Base-by-base conservation (phyloP, 164 flowering plant species). In the Umbilicus rupestris region DNA sequence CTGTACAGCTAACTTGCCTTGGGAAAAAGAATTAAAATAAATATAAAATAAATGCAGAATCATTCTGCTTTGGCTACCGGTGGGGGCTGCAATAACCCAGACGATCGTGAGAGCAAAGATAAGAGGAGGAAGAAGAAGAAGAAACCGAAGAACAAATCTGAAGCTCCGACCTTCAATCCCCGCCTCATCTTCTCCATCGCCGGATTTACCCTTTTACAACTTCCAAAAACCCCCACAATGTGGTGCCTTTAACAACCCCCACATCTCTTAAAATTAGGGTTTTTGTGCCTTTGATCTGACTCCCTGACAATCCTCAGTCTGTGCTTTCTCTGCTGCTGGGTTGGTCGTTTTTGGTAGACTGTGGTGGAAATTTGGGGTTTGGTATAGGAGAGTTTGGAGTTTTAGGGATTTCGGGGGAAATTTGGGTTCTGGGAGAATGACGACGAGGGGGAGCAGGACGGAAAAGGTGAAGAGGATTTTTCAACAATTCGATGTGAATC, bases 391-490 rank as follows among this genome's bases (percentile, higher is more conserved):
- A 50, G 60, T 11, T 55, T 55, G 1, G 7, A 55, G 3, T 30
- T 55, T 55, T 28, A 7, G 7, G 60, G 33, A 1, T 55, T 55
- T 8, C 9, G 10, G 24, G 20, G 1, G 24, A 7, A 47, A 19
- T 47, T 47, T 47, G 49, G 17, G 5, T n/a, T n/a, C 5, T n/a
- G 3, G 24, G 10, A 22, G 31, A 24, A 55, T 55, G 60, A 72
- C 85, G 68, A 63, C 86, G 1, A 80, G 94, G 67, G 96, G 93
- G 24, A 79, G 80, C 77, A 85, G 99, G 79, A 85, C 92, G 22
- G 96, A 92, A 90, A 95, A 95, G 74, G 99, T 95, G 71, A 85
- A 81, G 85, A 75, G 82, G 62, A 95, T 95, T 3, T 95, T 95
- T 75, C 79, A 83, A 69, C 92, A 87, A 78, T 95, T 95, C 71